Conservation (phyloP, 768 basidiomycete genomes). For the Dendrothele bispora region DNA sequence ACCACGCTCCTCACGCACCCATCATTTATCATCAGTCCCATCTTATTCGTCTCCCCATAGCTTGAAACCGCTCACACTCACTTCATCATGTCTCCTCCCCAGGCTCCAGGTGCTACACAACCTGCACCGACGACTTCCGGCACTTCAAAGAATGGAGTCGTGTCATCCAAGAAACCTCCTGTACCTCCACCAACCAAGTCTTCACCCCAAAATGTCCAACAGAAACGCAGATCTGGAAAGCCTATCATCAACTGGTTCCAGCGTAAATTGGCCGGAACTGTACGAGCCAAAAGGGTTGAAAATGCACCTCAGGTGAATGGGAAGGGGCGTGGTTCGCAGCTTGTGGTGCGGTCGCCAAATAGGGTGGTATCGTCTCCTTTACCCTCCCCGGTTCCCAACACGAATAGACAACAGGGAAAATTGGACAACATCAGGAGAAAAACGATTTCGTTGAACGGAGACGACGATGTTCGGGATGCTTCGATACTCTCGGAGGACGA, state of each 20-base stretch:
- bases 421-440: slow-evolving; percentile 43
- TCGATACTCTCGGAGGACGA: slow-evolving; percentile 43
- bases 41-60: too few relatives aligned
- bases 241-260: slow-evolving; percentile 92
- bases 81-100: neutral
- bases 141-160: too few relatives aligned
- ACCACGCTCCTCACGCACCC: neutral
- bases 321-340: slow-evolving; percentile 29
- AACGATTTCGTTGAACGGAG: slow-evolving; percentile 66
- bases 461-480: slow-evolving; percentile 44
- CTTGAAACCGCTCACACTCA: too few relatives aligned
- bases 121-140: too few relatives aligned
- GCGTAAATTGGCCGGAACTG: slow-evolving; percentile 70
- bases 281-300: slow-evolving; percentile 23
- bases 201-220: slow-evolving; percentile 34
- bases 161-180: too few relatives aligned
- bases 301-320: slow-evolving; percentile 11
- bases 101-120: too few relatives aligned
- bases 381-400: slow-evolving; percentile 25
- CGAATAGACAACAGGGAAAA: slow-evolving; percentile 30
- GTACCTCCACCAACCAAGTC: too few relatives aligned
- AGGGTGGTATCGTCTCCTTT: slow-evolving; percentile 46
- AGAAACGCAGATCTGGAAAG: slow-evolving; percentile 74
- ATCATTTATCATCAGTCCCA: neutral
- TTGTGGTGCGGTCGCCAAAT: slow-evolving; percentile 33